Base-by-base conservation (phyloP, 1,139 yeast genomes). In the Hansenula sp. region DNA sequence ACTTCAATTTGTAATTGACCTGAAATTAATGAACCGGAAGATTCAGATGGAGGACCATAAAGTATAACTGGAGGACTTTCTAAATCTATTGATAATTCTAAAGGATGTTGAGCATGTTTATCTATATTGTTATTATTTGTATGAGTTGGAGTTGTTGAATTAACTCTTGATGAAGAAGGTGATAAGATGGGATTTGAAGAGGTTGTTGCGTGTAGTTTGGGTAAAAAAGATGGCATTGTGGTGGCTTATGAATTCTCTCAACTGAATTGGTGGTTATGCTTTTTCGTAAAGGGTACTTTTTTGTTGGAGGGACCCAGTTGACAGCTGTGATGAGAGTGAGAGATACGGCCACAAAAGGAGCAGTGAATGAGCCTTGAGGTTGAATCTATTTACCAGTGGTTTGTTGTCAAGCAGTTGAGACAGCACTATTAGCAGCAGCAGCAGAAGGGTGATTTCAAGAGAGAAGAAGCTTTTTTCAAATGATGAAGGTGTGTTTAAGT, bases 51-150 rank as follows among this genome's bases (percentile, higher is more conserved):
- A 3, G 73, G 65, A 0, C 98, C 98, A 57, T 84, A 90, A 43
- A 92, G 64, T 29, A 88, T 78, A 29, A 90, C 70, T 0, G 99
- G 98, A 1, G 98, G 97, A 1, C 95, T 82, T 59, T 92, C 98
- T 24, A 92, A 68, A 33, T 74, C 71, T 36, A 92, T 73, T 2
- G 78, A 61, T 24, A 90, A 64, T 39, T 71, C 68, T 26, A 77
- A 62, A 2, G 75, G 75, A 35, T 51, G 53, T 3, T 37, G 33
- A 5, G 39, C 45, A 17, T 42, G 42, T 36, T 46, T 45, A 7
- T 41, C 50, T 18, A 51, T 39, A 40, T 51, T 51, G 44, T 48
- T 49, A 32, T 30, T 21, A 6, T 38, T n/a, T 6, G 42, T 12
- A 16, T 6, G 26, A 11, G 26, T 27, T 22, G 29, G 12, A 8